phyloP scores from a whole-genome alignment of 495 filamentous ascomycete species.

The Hypomontagnella submonticulosa region DNA sequence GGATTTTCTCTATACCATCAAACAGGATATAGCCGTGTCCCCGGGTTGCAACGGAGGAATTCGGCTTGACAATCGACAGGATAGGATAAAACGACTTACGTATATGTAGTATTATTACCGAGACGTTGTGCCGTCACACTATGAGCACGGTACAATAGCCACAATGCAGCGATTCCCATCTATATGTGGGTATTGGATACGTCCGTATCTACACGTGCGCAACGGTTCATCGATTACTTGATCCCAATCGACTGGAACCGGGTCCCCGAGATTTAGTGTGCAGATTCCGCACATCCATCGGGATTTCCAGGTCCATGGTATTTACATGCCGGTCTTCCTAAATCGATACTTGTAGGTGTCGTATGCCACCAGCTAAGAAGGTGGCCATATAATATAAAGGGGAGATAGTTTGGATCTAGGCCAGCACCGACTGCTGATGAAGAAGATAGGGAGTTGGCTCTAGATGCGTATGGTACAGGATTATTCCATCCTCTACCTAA shows the following conservation, averaged over 20 bases:
- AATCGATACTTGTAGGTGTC: not conserved
- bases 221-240: conserved; percentile 6
- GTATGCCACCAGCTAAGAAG: too few species aligned
- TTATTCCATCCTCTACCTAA: not conserved
- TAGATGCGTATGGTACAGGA: conserved; percentile 7
- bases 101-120: too few species aligned
- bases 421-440: not conserved
- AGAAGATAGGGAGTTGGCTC: conserved; percentile 13
- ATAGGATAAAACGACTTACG: too few species aligned
- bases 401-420: not conserved
- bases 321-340: conserved; percentile 2
- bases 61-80: too few species aligned
- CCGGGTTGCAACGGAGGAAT: too few species aligned
- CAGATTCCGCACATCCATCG: conserved; percentile 13
- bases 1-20: too few species aligned
- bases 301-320: conserved; percentile 20
- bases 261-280: not conserved
- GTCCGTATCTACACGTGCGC: conserved; percentile 12
- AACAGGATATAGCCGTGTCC: too few species aligned
- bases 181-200: not conserved
- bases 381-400: not conserved
- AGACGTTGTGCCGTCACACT: too few species aligned
- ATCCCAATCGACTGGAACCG: conserved; percentile 24
- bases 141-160: too few species aligned
- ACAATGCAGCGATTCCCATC: too few species aligned